These are phyloP conservation scores for Dinochytrium kinnereticum DNA, from an alignment of 371 early-diverging fungal species.

Conservation along the genomic window DNA sequence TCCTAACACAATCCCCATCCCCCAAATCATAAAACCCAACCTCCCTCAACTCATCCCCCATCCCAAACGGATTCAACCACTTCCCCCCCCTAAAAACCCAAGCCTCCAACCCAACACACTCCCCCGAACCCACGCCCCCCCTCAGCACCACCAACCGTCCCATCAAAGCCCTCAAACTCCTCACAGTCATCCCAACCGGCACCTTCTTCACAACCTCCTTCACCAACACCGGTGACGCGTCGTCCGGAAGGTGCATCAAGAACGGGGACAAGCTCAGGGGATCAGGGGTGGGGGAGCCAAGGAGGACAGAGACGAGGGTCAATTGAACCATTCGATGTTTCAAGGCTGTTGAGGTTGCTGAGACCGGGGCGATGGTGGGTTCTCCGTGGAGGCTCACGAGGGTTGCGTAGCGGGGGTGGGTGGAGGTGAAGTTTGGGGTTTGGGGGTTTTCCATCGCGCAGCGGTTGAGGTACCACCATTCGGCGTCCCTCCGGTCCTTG, in stretches of 20 bases:
- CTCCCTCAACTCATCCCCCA: conserved; percentile 2
- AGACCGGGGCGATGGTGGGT: not conserved
- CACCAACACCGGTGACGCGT: conserved; percentile 1
- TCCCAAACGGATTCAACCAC: not conserved
- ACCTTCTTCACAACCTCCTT: conserved; percentile 53
- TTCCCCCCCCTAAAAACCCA: not conserved
- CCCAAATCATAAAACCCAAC: not conserved
- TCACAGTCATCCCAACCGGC: conserved; percentile 58
- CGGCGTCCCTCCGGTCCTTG: conserved; percentile 69
- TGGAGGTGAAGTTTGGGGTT: conserved; percentile 43
- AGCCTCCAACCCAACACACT: not conserved
- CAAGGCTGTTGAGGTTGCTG: conserved; percentile 50
- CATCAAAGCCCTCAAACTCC: conserved; percentile 48
- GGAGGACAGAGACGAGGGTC: conserved; percentile 16
- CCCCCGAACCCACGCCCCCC: not conserved
- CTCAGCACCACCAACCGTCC: not conserved
- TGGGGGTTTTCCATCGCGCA: conserved; percentile 48
- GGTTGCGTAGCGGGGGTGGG: conserved; percentile 58
- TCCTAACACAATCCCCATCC: not conserved
- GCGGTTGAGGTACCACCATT: conserved; percentile 73
- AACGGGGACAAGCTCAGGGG: not conserved
- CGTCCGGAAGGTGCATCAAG: not conserved
- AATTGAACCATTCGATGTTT: conserved; percentile 69
- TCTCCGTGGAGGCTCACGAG: conserved; percentile 12
- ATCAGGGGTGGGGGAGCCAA: not conserved